Evolutionary conservation across 768 basidiomycete genomes (phyloP).

Genomic region (Pisolithus microcarpus): DNA sequence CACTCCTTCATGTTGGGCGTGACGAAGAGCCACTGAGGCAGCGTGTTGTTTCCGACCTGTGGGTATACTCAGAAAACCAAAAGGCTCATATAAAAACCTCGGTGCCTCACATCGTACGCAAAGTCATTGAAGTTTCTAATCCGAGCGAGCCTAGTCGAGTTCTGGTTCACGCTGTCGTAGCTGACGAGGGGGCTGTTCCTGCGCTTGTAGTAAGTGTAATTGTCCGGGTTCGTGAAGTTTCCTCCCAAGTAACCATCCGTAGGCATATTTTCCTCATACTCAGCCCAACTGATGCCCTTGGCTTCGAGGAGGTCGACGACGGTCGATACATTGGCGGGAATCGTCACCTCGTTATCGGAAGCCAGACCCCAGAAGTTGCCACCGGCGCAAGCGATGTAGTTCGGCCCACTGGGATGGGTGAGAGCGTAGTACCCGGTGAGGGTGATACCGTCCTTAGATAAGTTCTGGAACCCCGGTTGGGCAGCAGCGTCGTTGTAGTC

Average conservation of each 20-base stretch:
- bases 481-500: slow-evolving; percentile 34
- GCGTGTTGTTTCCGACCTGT: slow-evolving; percentile 29
- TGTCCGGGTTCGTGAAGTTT: slow-evolving; percentile 24
- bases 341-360: slow-evolving; percentile 27
- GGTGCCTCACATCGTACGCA: slow-evolving; percentile 38
- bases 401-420: slow-evolving; percentile 59
- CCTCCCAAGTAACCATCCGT: slow-evolving; percentile 39
- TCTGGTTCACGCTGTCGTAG: slow-evolving; percentile 42
- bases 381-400: slow-evolving; percentile 42
- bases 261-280: slow-evolving; percentile 57
- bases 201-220: slow-evolving; percentile 47
- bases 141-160: slow-evolving; percentile 33
- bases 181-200: slow-evolving; percentile 51
- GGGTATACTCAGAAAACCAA: background rate
- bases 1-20: slow-evolving; percentile 48
- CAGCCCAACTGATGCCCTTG: slow-evolving; percentile 51
- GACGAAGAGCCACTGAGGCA: slow-evolving; percentile 57
- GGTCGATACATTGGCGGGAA: slow-evolving; percentile 46
- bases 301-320: slow-evolving; percentile 55
- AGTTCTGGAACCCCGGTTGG: slow-evolving; percentile 24
- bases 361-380: slow-evolving; percentile 49
- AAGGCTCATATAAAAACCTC: background rate
- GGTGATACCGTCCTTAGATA: slow-evolving; percentile 47
- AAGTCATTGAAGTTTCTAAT: slow-evolving; percentile 61
- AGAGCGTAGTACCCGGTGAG: slow-evolving; percentile 42